phyloP scores from a whole-genome alignment of 768 basidiomycete species.

The Kwoniella heveanensis region DNA sequence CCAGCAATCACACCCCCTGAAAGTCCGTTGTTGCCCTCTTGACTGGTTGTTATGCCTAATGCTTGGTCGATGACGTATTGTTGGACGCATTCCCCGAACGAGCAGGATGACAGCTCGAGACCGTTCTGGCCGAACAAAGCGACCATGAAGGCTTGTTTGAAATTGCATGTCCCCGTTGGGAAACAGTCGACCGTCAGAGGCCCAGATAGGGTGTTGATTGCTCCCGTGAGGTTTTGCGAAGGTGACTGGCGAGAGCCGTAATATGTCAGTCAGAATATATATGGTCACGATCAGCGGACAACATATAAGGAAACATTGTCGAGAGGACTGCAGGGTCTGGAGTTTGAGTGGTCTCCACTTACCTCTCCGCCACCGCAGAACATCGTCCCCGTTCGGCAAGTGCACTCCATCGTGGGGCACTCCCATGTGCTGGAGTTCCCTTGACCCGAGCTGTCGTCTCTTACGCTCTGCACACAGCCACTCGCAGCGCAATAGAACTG shows the following conservation, averaged over 20 bases:
- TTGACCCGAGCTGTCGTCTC: conserved; percentile 35
- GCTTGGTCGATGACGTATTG: conserved; percentile 73
- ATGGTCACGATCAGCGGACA: no score
- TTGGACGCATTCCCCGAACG: conserved; percentile 83
- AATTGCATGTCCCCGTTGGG: conserved; percentile 65
- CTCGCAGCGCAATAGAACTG: conserved; percentile 83
- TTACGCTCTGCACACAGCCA: conserved; percentile 67
- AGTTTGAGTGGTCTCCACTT: not conserved
- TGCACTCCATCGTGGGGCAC: conserved; percentile 74
- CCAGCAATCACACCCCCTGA: conserved; percentile 87
- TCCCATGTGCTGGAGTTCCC: conserved; percentile 63
- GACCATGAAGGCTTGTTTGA: conserved; percentile 72
- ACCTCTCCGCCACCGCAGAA: conserved; percentile 67
- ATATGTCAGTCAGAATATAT: no score
- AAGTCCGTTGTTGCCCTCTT: conserved; percentile 60
- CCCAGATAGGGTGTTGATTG: conserved; percentile 70
- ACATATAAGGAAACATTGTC: no score
- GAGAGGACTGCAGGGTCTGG: no score
- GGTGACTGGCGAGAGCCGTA: conserved; percentile 14
- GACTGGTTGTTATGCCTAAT: conserved; percentile 45
- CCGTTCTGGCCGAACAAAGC: conserved; percentile 72
- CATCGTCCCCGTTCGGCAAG: conserved; percentile 67
- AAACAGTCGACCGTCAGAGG: conserved; percentile 70
- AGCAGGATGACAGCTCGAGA: conserved; percentile 71
- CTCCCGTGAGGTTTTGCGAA: conserved; percentile 61